Evolutionary conservation across 208 protist genomes (phyloP).

Genomic region (Herpetomonas muscarum): DNA sequence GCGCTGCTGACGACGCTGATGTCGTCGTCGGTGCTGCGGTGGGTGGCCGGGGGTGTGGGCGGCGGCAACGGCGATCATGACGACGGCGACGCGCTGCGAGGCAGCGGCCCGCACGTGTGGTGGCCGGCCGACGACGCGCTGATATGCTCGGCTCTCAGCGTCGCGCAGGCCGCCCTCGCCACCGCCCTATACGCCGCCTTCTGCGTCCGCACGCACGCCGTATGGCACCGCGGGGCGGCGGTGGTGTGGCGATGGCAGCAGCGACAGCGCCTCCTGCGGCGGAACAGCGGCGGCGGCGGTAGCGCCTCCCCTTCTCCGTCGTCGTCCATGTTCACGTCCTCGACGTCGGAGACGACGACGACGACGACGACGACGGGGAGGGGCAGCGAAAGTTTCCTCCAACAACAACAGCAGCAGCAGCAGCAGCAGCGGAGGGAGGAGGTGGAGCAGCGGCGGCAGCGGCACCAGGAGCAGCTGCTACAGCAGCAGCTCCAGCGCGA

Average conservation of each 20-base stretch:
- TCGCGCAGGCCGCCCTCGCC: conserved; percentile 11
- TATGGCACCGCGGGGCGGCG: conserved; percentile 13
- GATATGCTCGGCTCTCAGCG: not conserved
- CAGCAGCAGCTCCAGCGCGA: conserved; percentile 7
- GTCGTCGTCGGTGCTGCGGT: not conserved
- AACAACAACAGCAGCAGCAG: not conserved
- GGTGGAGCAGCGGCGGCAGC: not conserved
- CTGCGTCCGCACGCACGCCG: conserved; percentile 8
- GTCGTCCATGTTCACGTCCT: no score
- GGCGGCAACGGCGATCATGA: not conserved
- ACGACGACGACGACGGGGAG: not conserved
- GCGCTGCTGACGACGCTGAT: not conserved
- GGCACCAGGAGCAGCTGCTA: not conserved
- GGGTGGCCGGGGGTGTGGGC: not conserved
- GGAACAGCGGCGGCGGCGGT: no score
- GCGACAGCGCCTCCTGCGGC: no score
- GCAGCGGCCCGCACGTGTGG: not conserved
- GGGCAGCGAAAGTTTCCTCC: not conserved
- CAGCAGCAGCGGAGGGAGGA: not conserved
- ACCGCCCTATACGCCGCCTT: conserved; percentile 22
- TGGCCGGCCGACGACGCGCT: not conserved
- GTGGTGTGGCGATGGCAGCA: not conserved
- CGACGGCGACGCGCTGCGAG: not conserved
- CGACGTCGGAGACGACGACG: not conserved
- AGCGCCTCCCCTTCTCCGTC: no score